Base-by-base conservation (phyloP, 2,329 filamentous ascomycete species). In the Plenodomus tracheiphilus region DNA sequence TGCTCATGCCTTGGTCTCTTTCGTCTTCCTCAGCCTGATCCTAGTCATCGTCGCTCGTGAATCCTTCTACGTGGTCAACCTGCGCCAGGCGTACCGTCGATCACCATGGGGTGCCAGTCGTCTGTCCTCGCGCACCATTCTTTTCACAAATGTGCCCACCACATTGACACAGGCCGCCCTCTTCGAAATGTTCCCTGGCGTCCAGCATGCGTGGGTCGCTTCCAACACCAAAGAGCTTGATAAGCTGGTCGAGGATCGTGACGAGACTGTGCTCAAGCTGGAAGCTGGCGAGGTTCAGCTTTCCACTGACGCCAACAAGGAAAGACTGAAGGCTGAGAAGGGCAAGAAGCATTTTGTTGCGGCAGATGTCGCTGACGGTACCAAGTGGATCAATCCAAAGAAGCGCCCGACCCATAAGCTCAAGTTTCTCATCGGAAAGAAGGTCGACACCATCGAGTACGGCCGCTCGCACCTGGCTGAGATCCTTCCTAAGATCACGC, bases 361-460 rank as follows among this genome's bases (percentile, higher is more conserved):
- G 2, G 67, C 69, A 17, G 61, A 75, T 53, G 62, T 78, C 4
- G 74, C 61, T 20, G 68, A 77, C 25, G 77, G 80, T 10, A 52
- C 68, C 16, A 67, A 71, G 42, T 77, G 74, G 69, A 48, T 72
- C 28, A 67, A 71, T 41, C 65, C 71, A 30, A 74, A 74, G 61
- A 63, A 74, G 18, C 66, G 72, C 11, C 72, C 72, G 0, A 74
- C 72, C 3, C 72, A 75, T 57, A 67, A 64, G 44, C 66, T 74
- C 43, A 74, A 73, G 48, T 69, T 70, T 49, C 59, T 75, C 37
- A 71, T 75, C 17, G 73, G 73, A 49, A 73, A 74, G 55, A 74
- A 74, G 56, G 72, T 75, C 37, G 73, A 97, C 73, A 92, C 90
- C 0, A 96, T 99, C 68, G 85, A 93, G 53, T 95, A 89, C 83